These are phyloP conservation scores for Xylaria sp. DNA, from an alignment of 2,329 filamentous ascomycete genomes.

Conservation along the genomic window DNA sequence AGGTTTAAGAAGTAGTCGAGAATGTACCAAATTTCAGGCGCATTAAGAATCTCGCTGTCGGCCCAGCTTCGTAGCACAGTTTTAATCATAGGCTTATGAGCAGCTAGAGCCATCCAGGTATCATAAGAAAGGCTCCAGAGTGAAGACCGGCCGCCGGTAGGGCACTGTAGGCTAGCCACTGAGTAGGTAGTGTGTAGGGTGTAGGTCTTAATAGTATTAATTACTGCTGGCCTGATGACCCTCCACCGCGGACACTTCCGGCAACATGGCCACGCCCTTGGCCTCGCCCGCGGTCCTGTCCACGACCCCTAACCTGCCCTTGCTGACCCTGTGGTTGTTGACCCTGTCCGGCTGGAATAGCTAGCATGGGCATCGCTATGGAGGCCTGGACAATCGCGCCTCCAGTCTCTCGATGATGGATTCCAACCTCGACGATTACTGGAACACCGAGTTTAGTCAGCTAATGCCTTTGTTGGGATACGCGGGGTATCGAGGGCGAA, in stretches of 20 bases:
- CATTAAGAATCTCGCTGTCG: no score
- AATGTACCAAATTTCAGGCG: no score
- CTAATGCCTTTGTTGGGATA: background rate
- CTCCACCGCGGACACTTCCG: background rate
- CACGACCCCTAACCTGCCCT: background rate
- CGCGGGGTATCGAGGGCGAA: background rate
- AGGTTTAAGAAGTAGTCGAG: no score
- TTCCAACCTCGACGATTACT: background rate
- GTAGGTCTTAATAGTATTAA: no score
- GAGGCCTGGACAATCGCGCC: background rate
- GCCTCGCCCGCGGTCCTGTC: background rate
- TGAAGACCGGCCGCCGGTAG: no score
- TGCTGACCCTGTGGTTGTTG: background rate
- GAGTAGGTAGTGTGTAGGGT: no score
- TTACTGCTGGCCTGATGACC: slow-evolving; percentile 1
- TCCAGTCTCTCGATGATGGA: background rate
- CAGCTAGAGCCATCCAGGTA: no score
- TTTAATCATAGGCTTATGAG: no score
- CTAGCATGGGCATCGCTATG: background rate
- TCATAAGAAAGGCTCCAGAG: no score
- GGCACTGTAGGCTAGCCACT: no score
- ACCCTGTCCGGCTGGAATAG: background rate
- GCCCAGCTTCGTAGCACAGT: no score
- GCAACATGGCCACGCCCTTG: background rate
- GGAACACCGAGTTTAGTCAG: background rate